Percentiles rank a stretch among this genome's conserved stretches.
phyloP scores from a whole-genome alignment of 2,329 filamentous ascomycete genomes.

The Microdochium paspali region DNA sequence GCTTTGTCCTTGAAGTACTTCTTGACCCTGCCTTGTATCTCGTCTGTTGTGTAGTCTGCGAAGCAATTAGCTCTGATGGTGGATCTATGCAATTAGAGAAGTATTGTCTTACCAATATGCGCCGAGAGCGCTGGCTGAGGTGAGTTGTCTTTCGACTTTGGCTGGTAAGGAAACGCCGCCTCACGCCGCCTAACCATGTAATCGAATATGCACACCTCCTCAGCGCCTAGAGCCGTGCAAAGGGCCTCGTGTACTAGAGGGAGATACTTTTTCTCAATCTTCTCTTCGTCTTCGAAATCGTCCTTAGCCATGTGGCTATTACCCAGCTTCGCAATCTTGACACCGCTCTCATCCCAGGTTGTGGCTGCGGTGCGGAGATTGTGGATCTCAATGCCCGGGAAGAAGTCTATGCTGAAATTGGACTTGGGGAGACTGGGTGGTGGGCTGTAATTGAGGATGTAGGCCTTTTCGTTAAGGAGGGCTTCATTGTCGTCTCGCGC shows the following conservation, averaged over 20 bases:
- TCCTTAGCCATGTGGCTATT: not conserved
- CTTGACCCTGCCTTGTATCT: slow-evolving; percentile 4
- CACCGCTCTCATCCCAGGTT: slow-evolving; percentile 4
- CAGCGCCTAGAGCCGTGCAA: slow-evolving; percentile 5
- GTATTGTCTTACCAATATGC: slow-evolving; percentile 8
- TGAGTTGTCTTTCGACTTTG: slow-evolving; percentile 2
- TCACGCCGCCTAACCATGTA: slow-evolving; percentile 6
- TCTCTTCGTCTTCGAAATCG: slow-evolving; percentile 8
- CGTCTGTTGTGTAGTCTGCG: slow-evolving; percentile 1
- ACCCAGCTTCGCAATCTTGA: slow-evolving; percentile 4
- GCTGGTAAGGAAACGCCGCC: slow-evolving; percentile 5
- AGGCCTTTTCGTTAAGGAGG: slow-evolving; percentile 5
- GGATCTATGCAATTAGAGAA: too few relatives aligned
- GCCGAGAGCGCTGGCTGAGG: slow-evolving; percentile 7
- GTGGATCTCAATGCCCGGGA: slow-evolving; percentile 6
- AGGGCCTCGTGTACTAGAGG: slow-evolving; percentile 6
- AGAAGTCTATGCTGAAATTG: slow-evolving; percentile 8
- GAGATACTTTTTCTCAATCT: slow-evolving; percentile 7
- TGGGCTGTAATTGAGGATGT: slow-evolving; percentile 9
- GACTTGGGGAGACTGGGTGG: slow-evolving; percentile 7
- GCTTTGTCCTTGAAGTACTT: slow-evolving; percentile 5
- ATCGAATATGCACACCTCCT: slow-evolving; percentile 8
- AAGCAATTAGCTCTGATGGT: too few relatives aligned
- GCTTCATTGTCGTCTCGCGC: slow-evolving; percentile 3
- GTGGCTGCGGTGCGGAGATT: slow-evolving; percentile 5